Conservation (phyloP, 306 rosid species). For the Lagenaria siceraria region DNA sequence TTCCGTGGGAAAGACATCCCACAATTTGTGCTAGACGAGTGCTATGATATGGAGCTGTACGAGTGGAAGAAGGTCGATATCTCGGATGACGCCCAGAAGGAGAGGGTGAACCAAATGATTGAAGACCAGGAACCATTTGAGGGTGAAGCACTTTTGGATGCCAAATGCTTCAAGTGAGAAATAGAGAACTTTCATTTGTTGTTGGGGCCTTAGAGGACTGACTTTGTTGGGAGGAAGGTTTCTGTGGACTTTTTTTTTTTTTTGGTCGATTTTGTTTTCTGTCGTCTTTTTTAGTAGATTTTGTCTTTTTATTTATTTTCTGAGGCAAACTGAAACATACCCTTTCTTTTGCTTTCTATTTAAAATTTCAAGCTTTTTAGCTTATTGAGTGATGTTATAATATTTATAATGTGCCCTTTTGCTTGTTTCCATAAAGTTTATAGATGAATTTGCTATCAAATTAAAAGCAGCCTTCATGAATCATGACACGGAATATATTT, state of each 20-base stretch:
- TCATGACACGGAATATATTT: too few relatives aligned
- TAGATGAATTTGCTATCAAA: too few relatives aligned
- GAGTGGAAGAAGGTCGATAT: conserved; percentile 77
- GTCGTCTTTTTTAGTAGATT: background rate
- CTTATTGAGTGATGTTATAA: background rate
- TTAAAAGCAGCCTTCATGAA: too few relatives aligned
- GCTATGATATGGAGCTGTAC: conserved; percentile 88
- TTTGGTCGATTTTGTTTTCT: conserved; percentile 3
- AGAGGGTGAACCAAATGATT: conserved; percentile 68
- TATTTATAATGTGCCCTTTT: background rate
- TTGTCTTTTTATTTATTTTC: background rate
- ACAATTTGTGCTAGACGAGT: conserved; percentile 56
- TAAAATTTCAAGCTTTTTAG: background rate
- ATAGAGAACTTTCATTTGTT: conserved; percentile 8
- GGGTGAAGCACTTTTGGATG: conserved; percentile 69
- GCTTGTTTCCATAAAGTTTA: background rate
- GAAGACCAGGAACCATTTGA: conserved; percentile 79
- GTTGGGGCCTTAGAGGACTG: background rate
- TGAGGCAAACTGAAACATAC: background rate
- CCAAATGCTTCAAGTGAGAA: conserved; percentile 74
- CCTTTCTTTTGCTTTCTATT: background rate
- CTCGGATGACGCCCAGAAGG: conserved; percentile 62
- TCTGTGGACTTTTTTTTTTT: background rate
- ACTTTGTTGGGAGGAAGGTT: background rate
- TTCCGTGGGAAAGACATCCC: conserved; percentile 83